phyloP scores from a whole-genome alignment of 2,329 filamentous ascomycete species.

The Trichoderma koningiopsis region DNA sequence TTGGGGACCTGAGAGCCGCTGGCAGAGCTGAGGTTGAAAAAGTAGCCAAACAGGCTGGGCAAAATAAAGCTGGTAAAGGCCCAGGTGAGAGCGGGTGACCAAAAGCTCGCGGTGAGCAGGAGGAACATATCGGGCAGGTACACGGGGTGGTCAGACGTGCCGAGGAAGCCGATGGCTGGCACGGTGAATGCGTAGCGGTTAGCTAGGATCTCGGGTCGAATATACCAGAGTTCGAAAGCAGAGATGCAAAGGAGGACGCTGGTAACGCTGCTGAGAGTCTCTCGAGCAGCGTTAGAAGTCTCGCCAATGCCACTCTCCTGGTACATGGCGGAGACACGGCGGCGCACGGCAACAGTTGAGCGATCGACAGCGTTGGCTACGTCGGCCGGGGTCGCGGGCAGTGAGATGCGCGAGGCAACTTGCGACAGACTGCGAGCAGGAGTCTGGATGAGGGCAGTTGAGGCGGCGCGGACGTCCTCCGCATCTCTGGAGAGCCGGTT shows the following conservation, averaged over 20 bases:
- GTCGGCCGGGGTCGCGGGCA: constrained; percentile 78
- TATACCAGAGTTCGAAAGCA: constrained; percentile 67
- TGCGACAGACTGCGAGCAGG: constrained; percentile 56
- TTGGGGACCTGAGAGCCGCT: constrained; percentile 44
- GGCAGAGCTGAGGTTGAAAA: constrained; percentile 78
- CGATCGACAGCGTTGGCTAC: constrained; percentile 77
- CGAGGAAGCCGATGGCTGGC: constrained; percentile 60
- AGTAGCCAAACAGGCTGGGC: constrained; percentile 76
- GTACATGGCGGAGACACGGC: constrained; percentile 65
- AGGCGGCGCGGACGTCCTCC: constrained; percentile 40
- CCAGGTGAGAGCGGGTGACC: constrained; percentile 81
- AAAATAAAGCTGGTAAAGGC: constrained; percentile 68
- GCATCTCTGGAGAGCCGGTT: constrained; percentile 30
- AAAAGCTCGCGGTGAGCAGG: constrained; percentile 76
- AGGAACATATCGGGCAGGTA: constrained; percentile 79
- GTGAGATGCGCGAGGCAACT: constrained; percentile 62
- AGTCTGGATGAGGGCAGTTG: constrained; percentile 52
- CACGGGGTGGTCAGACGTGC: constrained; percentile 61
- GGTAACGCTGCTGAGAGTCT: constrained; percentile 70
- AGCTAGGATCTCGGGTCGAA: constrained; percentile 72
- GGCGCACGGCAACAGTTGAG: constrained; percentile 66
- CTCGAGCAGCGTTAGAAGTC: constrained; percentile 65
- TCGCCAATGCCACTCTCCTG: constrained; percentile 68
- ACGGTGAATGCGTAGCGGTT: constrained; percentile 73
- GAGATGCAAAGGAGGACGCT: constrained; percentile 70